Percentiles rank a stretch among this genome's conserved stretches.
Evolutionary conservation across 1,139 yeast species (phyloP).

Genomic region (Suhomyces kunorum): DNA sequence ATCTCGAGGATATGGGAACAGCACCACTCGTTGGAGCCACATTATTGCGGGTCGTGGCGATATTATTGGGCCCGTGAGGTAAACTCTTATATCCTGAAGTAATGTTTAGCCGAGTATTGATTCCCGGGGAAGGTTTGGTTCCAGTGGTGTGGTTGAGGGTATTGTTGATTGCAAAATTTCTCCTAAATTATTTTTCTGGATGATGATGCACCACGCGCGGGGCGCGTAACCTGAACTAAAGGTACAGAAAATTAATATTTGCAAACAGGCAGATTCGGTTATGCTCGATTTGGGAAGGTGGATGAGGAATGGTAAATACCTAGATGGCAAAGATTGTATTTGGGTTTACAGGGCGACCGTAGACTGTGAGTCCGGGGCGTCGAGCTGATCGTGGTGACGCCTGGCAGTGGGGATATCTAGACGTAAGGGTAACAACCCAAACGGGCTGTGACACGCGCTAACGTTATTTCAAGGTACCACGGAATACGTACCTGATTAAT

Average conservation of each 20-base stretch:
- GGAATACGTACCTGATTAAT: no score
- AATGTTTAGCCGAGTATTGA: background rate
- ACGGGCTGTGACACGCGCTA: no score
- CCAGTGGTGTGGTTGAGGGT: background rate
- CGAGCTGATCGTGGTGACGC: no score
- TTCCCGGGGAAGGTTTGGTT: background rate
- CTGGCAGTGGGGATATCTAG: no score
- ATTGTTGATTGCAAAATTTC: background rate
- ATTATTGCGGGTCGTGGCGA: background rate
- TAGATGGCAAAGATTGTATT: no score
- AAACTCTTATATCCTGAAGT: background rate
- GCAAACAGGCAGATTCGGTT: no score
- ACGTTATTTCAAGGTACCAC: no score
- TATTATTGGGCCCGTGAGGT: background rate
- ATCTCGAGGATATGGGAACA: background rate
- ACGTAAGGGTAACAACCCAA: no score
- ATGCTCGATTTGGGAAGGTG: no score
- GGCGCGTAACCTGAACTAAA: background rate
- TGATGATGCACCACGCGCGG: background rate
- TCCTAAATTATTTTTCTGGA: background rate
- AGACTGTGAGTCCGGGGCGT: no score
- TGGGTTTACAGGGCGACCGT: no score
- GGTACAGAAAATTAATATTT: background rate
- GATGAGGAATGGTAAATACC: no score
- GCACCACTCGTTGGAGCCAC: background rate